Evolutionary conservation across 148 eudicot species (phyloP), one percentile per base, ranked within the genome.

Genomic region (Pouteria glomerata): DNA sequence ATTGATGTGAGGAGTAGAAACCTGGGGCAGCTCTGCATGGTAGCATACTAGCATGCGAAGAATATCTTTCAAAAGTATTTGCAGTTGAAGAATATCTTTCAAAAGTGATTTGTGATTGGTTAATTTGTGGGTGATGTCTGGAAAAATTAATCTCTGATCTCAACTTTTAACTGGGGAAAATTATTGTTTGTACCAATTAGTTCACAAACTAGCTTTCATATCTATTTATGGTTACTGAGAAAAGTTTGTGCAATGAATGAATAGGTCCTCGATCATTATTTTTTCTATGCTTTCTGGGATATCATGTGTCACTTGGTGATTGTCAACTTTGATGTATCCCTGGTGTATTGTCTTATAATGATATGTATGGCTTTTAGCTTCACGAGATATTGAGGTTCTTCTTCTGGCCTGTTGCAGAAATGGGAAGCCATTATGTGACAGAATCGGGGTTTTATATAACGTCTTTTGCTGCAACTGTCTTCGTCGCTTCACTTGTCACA

Each of bases 361-460:
- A 66, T 45, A 27, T 66, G 0, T 42, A 3, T 34, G 6, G 27
- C 69, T 35, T 53, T n/a, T 29, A 12, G 23, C 50, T 26, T 53
- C 31, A 29, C 19, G 23, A 66, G 31, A 21, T 33, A 41, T 53
- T 37, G 16, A 57, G 35, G 48, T 51, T 48, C 16, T 33, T 50
- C 31, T 44, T 71, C 47, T 74, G 37, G 34, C 15, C 48, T 47
- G 34, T 19, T 83, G 83, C 74, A 83, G 86, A 77, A 21, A 67
- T 66, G 70, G 86, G 78, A 68, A 83, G 83, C 65, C 73, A 15
- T 69, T 63, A 64, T 34, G 48, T 55, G 11, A 37, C 61, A 42
- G 83, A 80, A 53, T 56, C 74, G 8, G 86, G 81, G 37, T 53
- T 83, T 59, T 83, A 74, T 73, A 71, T 83, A 74, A 71, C 83